These are phyloP conservation scores for Canavalia ensiformis DNA, from an alignment of 306 rosid species.

Conservation along the genomic window DNA sequence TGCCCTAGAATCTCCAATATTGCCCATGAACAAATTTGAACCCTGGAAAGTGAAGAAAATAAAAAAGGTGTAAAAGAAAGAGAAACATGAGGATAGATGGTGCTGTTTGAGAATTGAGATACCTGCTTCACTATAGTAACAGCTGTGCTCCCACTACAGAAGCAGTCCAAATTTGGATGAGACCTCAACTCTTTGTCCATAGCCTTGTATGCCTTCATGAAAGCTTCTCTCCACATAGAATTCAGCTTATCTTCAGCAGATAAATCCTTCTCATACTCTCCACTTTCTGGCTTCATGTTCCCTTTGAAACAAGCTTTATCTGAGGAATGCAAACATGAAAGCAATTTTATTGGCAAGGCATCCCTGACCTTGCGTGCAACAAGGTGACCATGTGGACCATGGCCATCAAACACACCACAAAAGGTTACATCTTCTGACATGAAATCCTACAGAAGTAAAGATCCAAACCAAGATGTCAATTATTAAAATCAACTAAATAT, in stretches of 20 bases:
- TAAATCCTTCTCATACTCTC: slow-evolving; percentile 68
- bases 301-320: slow-evolving; percentile 67
- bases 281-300: slow-evolving; percentile 60
- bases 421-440: slow-evolving; percentile 81
- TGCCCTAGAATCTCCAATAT: slow-evolving; percentile 95
- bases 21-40: slow-evolving; percentile 81
- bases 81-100: background rate
- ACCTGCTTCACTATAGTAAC: slow-evolving; percentile 93
- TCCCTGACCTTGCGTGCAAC: slow-evolving; percentile 96
- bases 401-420: slow-evolving; percentile 97
- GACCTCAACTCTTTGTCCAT: slow-evolving; percentile 97
- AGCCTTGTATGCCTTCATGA: slow-evolving; percentile 83
- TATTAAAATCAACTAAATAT: slow-evolving; percentile 34
- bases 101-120: slow-evolving; percentile 41
- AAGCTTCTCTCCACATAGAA: slow-evolving; percentile 87
- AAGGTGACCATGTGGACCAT: slow-evolving; percentile 95
- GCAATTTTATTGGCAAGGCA: slow-evolving; percentile 76
- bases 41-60: slow-evolving; percentile 67
- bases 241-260: slow-evolving; percentile 65
- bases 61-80: slow-evolving; percentile 45
- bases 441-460: slow-evolving; percentile 74
- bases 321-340: slow-evolving; percentile 70
- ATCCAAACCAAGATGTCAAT: slow-evolving; percentile 39
- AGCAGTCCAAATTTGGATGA: slow-evolving; percentile 91
- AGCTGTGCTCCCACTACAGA: slow-evolving; percentile 97